These are phyloP conservation scores for Neoboletus subvelutipes DNA, from an alignment of 768 basidiomycete species.

Conservation along the genomic window DNA sequence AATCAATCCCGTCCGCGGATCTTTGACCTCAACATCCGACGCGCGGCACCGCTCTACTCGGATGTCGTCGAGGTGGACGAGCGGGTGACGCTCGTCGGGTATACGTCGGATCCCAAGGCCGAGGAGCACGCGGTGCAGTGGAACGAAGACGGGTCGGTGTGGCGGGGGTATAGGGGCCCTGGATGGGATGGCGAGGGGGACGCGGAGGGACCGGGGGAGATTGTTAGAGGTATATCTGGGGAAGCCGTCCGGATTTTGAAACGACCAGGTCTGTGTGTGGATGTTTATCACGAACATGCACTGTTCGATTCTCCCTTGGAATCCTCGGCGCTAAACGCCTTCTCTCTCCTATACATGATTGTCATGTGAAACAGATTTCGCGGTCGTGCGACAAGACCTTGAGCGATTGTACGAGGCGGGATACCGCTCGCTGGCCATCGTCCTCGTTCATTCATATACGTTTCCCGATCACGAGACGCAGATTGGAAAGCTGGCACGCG, in stretches of 20 bases:
- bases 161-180: slow-evolving; percentile 67
- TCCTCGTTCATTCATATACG: slow-evolving; percentile 90
- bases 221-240: slow-evolving; percentile 81
- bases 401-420: slow-evolving; percentile 74
- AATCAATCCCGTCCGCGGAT: slow-evolving; percentile 95
- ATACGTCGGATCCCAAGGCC: slow-evolving; percentile 83
- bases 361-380: slow-evolving; percentile 42
- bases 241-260: slow-evolving; percentile 86
- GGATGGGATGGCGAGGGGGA: slow-evolving; percentile 71
- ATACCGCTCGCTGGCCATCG: slow-evolving; percentile 85
- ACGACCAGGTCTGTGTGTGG: slow-evolving; percentile 50
- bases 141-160: slow-evolving; percentile 65
- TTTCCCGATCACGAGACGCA: slow-evolving; percentile 81
- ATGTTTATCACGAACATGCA: neutral
- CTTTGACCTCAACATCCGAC: slow-evolving; percentile 90
- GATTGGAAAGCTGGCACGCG: slow-evolving; percentile 70
- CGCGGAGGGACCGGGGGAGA: slow-evolving; percentile 77
- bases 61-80: slow-evolving; percentile 71
- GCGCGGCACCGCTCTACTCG: slow-evolving; percentile 74
- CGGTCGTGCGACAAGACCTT: slow-evolving; percentile 57
- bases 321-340: neutral
- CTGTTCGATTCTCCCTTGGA: neutral
- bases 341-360: neutral
- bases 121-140: slow-evolving; percentile 78
- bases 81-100: slow-evolving; percentile 91